Conservation (phyloP, 805 yeast genomes). For the Starmerella davenportii region DNA sequence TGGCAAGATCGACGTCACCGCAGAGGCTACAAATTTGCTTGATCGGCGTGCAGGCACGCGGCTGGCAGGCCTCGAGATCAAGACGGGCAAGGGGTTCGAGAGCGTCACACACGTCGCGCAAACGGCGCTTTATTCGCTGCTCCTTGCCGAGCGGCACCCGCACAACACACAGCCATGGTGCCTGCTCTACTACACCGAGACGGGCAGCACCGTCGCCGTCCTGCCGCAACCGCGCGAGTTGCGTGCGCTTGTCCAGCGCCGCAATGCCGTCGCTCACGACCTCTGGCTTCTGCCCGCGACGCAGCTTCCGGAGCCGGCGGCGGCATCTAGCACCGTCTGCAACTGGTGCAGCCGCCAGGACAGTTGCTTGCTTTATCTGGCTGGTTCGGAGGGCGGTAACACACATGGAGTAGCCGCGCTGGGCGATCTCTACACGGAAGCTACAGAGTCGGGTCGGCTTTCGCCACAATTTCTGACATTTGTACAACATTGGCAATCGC, state of each 20-base stretch:
- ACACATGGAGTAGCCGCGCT: slow-evolving; percentile 1
- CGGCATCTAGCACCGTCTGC: slow-evolving; percentile 24
- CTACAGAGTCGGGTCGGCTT: slow-evolving; percentile 4
- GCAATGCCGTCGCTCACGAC: slow-evolving; percentile 51
- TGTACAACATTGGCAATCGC: slow-evolving; percentile 52
- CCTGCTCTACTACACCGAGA: slow-evolving; percentile 56
- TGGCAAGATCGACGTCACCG: slow-evolving; percentile 79
- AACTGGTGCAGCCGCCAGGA: slow-evolving; percentile 16
- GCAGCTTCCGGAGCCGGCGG: slow-evolving; percentile 7
- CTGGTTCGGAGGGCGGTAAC: slow-evolving; percentile 7
- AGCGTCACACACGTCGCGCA: slow-evolving; percentile 67
- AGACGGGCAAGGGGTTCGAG: slow-evolving; percentile 50
- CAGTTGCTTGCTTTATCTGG: slow-evolving; percentile 18
- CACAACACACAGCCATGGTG: slow-evolving; percentile 46
- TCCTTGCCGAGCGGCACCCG: slow-evolving; percentile 58
- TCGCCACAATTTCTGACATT: slow-evolving; percentile 33
- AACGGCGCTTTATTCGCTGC: slow-evolving; percentile 58
- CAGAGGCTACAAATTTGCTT: slow-evolving; percentile 32
- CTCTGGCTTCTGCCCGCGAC: slow-evolving; percentile 23
- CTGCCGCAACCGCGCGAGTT: slow-evolving; percentile 40
- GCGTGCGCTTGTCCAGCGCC: slow-evolving; percentile 45
- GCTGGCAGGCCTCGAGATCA: slow-evolving; percentile 71
- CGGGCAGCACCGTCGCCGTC: slow-evolving; percentile 36
- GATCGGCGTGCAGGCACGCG: slow-evolving; percentile 12
- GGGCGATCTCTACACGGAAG: slow-evolving; percentile 1